Evolutionary conservation across 805 yeast genomes (phyloP).

Genomic region (Wickerhamomyces sydowiorum): DNA sequence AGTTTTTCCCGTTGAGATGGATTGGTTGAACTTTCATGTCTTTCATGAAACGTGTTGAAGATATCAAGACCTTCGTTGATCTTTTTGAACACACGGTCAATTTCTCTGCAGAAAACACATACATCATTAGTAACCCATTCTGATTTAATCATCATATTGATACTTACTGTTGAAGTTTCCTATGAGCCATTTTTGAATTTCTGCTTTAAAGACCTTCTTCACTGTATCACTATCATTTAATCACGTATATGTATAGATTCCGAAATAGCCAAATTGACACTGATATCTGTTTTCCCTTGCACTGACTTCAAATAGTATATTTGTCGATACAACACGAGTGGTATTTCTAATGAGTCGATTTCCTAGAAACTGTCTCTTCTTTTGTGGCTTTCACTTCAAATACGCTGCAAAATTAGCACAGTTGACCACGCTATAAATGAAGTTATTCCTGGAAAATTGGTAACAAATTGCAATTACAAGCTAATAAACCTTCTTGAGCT

Average conservation of each 20-base stretch:
- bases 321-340: no score
- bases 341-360: no score
- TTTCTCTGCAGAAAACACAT: slow-evolving; percentile 50
- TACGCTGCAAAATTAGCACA: no score
- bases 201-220: background rate
- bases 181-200: slow-evolving; percentile 16
- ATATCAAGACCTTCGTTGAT: slow-evolving; percentile 84
- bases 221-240: slow-evolving; percentile 10
- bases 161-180: slow-evolving; percentile 19
- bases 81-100: slow-evolving; percentile 85
- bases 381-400: no score
- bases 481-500: no score
- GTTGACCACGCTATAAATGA: no score
- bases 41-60: slow-evolving; percentile 81
- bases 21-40: slow-evolving; percentile 73
- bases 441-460: no score
- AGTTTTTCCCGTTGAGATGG: slow-evolving; percentile 87
- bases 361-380: no score
- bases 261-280: background rate
- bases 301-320: no score
- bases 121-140: no score
- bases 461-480: no score
- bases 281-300: no score
- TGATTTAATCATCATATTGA: background rate
- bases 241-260: background rate